Conservation (phyloP, 805 yeast genomes). For the Brettanomyces bruxellensis region DNA sequence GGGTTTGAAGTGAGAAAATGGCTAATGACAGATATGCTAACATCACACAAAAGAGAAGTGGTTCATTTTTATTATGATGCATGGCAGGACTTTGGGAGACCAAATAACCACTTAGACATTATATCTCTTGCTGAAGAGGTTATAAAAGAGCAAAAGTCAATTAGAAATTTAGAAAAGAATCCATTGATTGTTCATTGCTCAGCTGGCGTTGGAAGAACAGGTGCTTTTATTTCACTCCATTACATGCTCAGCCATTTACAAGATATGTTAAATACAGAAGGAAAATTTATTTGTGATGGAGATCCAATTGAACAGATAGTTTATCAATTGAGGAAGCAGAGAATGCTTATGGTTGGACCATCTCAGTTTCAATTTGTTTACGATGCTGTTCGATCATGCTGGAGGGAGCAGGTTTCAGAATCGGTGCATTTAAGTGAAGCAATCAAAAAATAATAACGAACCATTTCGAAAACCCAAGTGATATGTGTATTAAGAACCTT, state of each 20-base stretch:
- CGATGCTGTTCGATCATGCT: conserved; percentile 23
- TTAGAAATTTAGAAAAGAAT: conserved; percentile 3
- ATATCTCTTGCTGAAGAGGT: conserved; percentile 12
- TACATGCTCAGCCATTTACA: conserved; percentile 18
- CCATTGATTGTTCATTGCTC: conserved; percentile 42
- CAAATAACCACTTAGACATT: conserved; percentile 27
- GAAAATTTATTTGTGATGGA: conserved; percentile 4
- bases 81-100: conserved; percentile 38
- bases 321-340: conserved; percentile 35
- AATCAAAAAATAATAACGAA: too few relatives aligned
- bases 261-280: conserved; percentile 1
- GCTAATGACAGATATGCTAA: conserved; percentile 6
- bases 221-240: conserved; percentile 40
- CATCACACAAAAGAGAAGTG: conserved; percentile 7
- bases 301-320: conserved; percentile 38
- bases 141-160: conserved; percentile 3
- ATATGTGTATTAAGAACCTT: too few relatives aligned
- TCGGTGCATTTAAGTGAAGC: too few relatives aligned
- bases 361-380: conserved; percentile 44
- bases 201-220: conserved; percentile 55
- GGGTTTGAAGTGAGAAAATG: conserved; percentile 6
- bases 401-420: conserved; percentile 1
- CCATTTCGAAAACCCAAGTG: too few relatives aligned
- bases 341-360: conserved; percentile 45
- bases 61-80: conserved; percentile 31